phyloP scores from a whole-genome alignment of 352 stramenopile genomes.

The Pythium monospermum region DNA sequence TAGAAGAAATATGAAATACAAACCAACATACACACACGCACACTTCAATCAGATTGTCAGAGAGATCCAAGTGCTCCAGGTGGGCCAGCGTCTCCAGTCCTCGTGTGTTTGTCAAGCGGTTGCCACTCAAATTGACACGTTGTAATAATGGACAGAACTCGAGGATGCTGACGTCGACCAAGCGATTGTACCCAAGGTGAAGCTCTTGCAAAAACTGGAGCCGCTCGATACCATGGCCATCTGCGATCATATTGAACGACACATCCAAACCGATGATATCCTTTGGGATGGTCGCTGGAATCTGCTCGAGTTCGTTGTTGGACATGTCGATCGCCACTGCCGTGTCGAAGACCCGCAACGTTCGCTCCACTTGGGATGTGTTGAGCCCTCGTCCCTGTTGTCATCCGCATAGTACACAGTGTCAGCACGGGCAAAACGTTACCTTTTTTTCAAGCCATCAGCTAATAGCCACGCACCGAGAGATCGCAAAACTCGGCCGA shows the following conservation, averaged over 20 bases:
- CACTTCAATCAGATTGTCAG: slow-evolving; percentile 75
- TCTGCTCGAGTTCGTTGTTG: slow-evolving; percentile 67
- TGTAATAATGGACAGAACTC: slow-evolving; percentile 60
- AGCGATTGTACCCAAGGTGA: slow-evolving; percentile 62
- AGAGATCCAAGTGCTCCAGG: slow-evolving; percentile 63
- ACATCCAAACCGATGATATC: slow-evolving; percentile 51
- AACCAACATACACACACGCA: slow-evolving; percentile 22
- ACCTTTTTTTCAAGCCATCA: background rate
- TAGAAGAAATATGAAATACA: no score
- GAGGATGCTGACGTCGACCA: slow-evolving; percentile 51
- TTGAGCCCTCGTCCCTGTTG: slow-evolving; percentile 56
- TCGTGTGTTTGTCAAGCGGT: slow-evolving; percentile 53
- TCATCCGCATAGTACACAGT: background rate
- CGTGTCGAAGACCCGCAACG: slow-evolving; percentile 59
- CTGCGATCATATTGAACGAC: slow-evolving; percentile 62
- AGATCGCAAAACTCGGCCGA: slow-evolving; percentile 63
- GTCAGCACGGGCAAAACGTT: no score
- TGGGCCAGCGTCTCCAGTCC: slow-evolving; percentile 59
- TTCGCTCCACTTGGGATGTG: slow-evolving; percentile 49
- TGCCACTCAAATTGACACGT: slow-evolving; percentile 65
- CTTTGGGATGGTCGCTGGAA: slow-evolving; percentile 42
- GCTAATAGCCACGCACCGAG: slow-evolving; percentile 27
- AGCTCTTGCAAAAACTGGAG: slow-evolving; percentile 64
- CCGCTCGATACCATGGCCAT: slow-evolving; percentile 41
- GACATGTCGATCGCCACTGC: slow-evolving; percentile 62